Evolutionary conservation across 2,329 filamentous ascomycete species (phyloP).

Genomic region (Ascocoryne sarcoides): DNA sequence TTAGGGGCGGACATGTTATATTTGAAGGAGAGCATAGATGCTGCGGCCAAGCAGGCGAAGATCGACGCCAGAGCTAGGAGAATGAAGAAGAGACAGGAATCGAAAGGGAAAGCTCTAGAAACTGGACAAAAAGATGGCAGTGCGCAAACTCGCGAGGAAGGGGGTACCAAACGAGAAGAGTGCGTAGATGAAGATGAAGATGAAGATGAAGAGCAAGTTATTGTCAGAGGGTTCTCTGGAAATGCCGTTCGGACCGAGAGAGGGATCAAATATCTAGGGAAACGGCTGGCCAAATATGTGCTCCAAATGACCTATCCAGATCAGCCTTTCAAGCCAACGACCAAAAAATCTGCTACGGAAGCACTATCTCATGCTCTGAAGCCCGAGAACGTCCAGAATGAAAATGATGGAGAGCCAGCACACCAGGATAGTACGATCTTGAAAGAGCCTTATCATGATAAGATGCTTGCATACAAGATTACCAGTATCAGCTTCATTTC

Average conservation of each 20-base stretch:
- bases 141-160: not conserved
- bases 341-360: slow-evolving; percentile 38
- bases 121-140: slow-evolving; percentile 4
- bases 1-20: slow-evolving; percentile 94
- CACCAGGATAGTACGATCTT: slow-evolving; percentile 57
- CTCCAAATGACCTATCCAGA: slow-evolving; percentile 88
- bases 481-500: slow-evolving; percentile 93
- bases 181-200: slow-evolving; percentile 21
- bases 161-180: slow-evolving; percentile 5
- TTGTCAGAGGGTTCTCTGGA: slow-evolving; percentile 82
- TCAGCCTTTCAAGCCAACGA: slow-evolving; percentile 70
- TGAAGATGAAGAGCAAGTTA: slow-evolving; percentile 70
- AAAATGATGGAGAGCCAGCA: slow-evolving; percentile 37
- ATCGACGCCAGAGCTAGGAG: slow-evolving; percentile 56
- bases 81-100: slow-evolving; percentile 37
- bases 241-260: slow-evolving; percentile 88
- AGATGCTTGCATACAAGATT: slow-evolving; percentile 62
- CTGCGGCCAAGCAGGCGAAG: slow-evolving; percentile 65
- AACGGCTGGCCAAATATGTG: slow-evolving; percentile 85
- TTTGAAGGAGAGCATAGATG: slow-evolving; percentile 94
- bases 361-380: slow-evolving; percentile 34
- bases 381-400: slow-evolving; percentile 29
- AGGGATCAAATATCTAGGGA: slow-evolving; percentile 94
- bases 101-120: slow-evolving; percentile 17
- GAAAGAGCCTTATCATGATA: slow-evolving; percentile 29